Base-by-base conservation (phyloP, 2,329 filamentous ascomycete species). In the Venturia oleaginea region DNA sequence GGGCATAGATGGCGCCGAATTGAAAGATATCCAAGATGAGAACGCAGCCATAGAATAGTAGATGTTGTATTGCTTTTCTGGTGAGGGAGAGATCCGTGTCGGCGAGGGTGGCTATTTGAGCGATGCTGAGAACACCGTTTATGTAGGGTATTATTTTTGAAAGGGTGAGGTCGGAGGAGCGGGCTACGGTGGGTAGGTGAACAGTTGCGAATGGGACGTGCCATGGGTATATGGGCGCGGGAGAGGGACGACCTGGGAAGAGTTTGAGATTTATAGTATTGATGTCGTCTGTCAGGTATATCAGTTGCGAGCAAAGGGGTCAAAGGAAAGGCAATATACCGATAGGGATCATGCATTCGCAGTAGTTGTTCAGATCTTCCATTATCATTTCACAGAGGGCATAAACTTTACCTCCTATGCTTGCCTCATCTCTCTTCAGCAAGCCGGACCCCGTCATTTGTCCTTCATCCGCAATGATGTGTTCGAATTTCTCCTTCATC, bases 301-400 rank as follows among this genome's bases (percentile, higher is more conserved):
- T 70, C 43, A 68, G 69, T 27, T 22, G 24, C 5, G 30, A 22
- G 30, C 27, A 17, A 24, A 38, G 38, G 65, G 37, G 24, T 63
- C 13, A 37, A 62, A 27, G 10, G 65, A 64, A 34, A 59, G 40
- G 51, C 67, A 19, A 79, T 84, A 68, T 78, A 92, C 90, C 90
- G 68, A 97, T 93, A 0, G 92, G 92, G 71, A 97, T 96, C 92
- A 96, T 96, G 81, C 92, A 96, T 78, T 99, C 94, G 72, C 91
- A 92, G 72, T 97, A 99, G 71, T 95, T 95, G 73, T 97, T 97
- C 69, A 99, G 74, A 73, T 99, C 92, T 76, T 97, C 92, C 69
- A 97, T 82, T 68, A 99, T 77, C 69, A 89, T 91, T 78, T 93
- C 90, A 71, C 96, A 95, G 3, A 88, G 84, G 79, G 75, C 90